phyloP scores from a whole-genome alignment of 345 rosid species.

The Eucalyptus albens region DNA sequence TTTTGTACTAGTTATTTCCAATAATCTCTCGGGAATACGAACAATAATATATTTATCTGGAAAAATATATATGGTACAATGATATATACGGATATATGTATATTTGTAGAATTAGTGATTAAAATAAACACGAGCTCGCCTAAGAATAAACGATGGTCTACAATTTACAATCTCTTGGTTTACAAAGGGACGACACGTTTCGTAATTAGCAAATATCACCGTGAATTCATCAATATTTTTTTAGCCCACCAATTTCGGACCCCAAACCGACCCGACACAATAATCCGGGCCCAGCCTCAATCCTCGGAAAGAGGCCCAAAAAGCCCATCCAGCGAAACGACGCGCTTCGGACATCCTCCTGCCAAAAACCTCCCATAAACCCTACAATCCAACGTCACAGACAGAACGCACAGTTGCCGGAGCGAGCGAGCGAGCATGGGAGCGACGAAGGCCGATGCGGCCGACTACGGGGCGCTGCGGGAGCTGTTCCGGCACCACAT shows the following conservation, averaged over 20 bases:
- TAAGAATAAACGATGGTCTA: neutral
- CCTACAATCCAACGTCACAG: neutral
- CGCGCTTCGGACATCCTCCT: neutral
- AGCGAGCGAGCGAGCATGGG: neutral
- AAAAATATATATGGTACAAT: too few relatives aligned
- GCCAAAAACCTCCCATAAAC: neutral
- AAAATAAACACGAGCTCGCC: neutral
- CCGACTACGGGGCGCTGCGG: constrained; percentile 32
- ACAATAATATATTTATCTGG: too few relatives aligned
- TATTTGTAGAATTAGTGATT: neutral
- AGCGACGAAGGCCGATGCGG: neutral
- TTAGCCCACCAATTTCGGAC: neutral
- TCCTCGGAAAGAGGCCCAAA: neutral
- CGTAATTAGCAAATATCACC: neutral
- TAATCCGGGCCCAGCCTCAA: neutral
- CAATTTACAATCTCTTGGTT: neutral
- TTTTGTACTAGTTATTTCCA: neutral
- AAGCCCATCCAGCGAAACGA: neutral
- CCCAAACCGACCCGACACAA: neutral
- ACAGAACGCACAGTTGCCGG: neutral
- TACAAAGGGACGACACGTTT: neutral
- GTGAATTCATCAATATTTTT: neutral
- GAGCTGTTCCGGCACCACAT: constrained; percentile 75
- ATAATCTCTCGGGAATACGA: too few relatives aligned
- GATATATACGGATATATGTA: neutral